Base-by-base conservation (phyloP, 495 filamentous ascomycete species). In the Hypoxylon cercidicola region DNA sequence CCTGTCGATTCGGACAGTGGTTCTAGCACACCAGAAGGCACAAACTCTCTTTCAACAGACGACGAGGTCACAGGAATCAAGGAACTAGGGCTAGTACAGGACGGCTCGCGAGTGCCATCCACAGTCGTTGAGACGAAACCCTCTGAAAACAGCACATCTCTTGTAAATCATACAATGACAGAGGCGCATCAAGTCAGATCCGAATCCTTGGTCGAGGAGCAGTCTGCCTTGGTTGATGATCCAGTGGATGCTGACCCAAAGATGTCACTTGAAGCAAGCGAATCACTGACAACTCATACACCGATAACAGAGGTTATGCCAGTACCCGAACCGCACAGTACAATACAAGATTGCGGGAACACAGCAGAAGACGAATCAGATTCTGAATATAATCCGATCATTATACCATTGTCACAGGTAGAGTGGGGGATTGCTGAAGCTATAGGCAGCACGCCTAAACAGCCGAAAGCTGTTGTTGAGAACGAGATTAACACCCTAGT, bases 191-290 rank as follows among this genome's bases (percentile, higher is more conserved):
- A 18, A 30, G 4, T 12, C 19, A 3, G 41, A 15, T 25, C 23
- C 34, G 45, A 46, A 39, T 9, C 39, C 51, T 30, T 34, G 7
- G 13, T 53, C 41, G 53, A 69, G 23, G 63, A 68, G 10, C 65
- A 16, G 10, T 48, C 55, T 35, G 67, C 70, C 8, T 37, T 73
- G 15, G 37, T 68, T 23, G 57, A 21, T 18, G 57, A 69, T 43
- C 16, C 37, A 57, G 43, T 63, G 50, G 50, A 70, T 47, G 30
- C 37, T 34, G 56, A 60, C 4, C 15, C 46, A 30, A 48, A 16
- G 10, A 21, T 15, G 15, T 15, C 48, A 35, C 16, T 45, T 32
- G 21, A 62, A 13, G 12, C 41, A 20, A 32, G 13, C 43, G 19
- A 21, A 35, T 18, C 21, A 11, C 50, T 37, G 30, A 19, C 28